Conservation (phyloP, 1,139 yeast species). For the Magnusiomyces paraingens region DNA sequence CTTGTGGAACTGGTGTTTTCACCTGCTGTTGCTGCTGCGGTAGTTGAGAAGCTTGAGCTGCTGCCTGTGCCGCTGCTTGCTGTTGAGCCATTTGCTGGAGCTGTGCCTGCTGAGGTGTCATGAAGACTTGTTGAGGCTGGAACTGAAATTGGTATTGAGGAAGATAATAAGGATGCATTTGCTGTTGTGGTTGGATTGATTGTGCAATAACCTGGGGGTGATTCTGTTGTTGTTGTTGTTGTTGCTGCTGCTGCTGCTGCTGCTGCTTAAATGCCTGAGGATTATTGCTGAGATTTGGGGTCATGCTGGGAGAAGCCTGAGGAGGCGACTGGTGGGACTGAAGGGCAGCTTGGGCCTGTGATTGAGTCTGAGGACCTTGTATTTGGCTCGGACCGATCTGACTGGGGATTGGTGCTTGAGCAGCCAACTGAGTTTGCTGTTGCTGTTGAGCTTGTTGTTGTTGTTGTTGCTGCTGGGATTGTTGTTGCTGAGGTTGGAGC, state of each 20-base stretch:
- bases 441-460: constrained; percentile 6
- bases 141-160: constrained; percentile 2
- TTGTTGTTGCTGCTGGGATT: constrained; percentile 1
- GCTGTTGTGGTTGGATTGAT: not conserved
- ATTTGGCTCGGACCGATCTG: not conserved
- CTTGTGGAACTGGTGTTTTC: constrained; percentile 1
- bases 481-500: not conserved
- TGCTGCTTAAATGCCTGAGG: constrained; percentile 3
- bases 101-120: constrained; percentile 1
- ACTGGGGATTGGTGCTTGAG: no score
- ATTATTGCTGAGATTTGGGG: not conserved
- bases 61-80: not conserved
- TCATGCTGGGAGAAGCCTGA: constrained; percentile 1
- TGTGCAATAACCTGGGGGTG: constrained; percentile 3
- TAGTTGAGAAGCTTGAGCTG: not conserved
- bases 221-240: constrained; percentile 2
- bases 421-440: not conserved
- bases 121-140: not conserved
- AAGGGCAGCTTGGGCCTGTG: no score
- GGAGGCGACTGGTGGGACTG: not conserved
- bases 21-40: constrained; percentile 1
- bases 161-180: not conserved
- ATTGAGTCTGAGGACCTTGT: no score
- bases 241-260: constrained; percentile 7
- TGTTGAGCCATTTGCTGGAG: constrained; percentile 1